Conservation (phyloP, 192 early-diverging fungal species). For the Backusella tarrabulga region DNA sequence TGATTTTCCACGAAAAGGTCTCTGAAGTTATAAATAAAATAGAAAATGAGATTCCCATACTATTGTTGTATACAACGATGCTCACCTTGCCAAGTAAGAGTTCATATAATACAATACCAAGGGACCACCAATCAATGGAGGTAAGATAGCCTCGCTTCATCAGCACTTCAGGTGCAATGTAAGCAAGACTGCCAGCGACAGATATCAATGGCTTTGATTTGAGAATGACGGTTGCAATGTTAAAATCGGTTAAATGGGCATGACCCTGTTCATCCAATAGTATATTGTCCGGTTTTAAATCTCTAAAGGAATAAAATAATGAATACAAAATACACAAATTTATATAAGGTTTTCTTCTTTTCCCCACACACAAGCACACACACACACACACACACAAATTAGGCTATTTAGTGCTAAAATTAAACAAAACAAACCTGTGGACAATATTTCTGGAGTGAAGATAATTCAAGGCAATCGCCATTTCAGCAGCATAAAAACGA, state of each 20-base stretch:
- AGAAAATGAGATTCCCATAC: background rate
- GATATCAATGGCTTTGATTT: conserved; percentile 64
- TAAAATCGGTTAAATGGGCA: conserved; percentile 93
- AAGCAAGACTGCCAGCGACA: conserved; percentile 82
- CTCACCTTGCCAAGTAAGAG: conserved; percentile 71
- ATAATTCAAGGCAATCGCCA: conserved; percentile 74
- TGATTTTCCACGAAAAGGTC: conserved; percentile 82
- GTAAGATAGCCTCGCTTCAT: conserved; percentile 49
- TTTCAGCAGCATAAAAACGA: conserved; percentile 80
- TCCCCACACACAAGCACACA: background rate
- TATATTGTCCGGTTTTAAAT: conserved; percentile 95
- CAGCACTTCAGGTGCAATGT: conserved; percentile 86
- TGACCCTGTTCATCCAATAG: conserved; percentile 78
- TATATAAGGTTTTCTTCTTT: background rate
- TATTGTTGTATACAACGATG: background rate
- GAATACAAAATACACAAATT: background rate
- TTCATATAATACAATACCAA: conserved; percentile 81
- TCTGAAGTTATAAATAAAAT: conserved; percentile 39
- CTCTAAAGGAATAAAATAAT: conserved; percentile 34
- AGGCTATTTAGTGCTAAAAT: background rate
- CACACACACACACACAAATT: background rate
- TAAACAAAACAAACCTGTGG: conserved; percentile 54
- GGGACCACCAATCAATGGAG: conserved; percentile 75
- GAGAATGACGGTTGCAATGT: conserved; percentile 72
- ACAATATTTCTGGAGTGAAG: conserved; percentile 80